Evolutionary conservation across 2,329 filamentous ascomycete genomes (phyloP).

Genomic region (Sclerotinia borealis): DNA sequence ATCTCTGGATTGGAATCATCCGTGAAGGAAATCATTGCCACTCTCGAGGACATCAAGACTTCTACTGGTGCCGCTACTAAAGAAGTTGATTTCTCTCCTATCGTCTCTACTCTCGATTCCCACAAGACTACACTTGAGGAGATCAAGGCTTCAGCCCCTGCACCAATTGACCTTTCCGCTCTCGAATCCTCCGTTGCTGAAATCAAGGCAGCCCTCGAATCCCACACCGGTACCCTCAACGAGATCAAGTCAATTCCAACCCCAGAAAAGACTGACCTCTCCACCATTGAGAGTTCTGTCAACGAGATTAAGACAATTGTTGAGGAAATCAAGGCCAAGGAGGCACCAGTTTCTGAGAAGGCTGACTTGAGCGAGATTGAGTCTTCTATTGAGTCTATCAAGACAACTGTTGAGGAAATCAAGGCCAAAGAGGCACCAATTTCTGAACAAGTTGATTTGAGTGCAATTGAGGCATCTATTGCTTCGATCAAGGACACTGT

Average conservation of each 20-base stretch:
- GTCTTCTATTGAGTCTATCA: constrained; percentile 5
- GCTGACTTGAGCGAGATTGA: constrained; percentile 18
- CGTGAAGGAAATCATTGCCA: constrained; percentile 17
- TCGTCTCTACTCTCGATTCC: constrained; percentile 16
- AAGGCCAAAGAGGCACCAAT: constrained; percentile 17
- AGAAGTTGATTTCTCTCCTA: constrained; percentile 18
- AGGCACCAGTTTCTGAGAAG: constrained; percentile 13
- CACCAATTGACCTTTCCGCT: constrained; percentile 16
- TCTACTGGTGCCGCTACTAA: background rate
- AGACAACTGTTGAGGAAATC: constrained; percentile 18
- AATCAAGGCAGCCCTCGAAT: constrained; percentile 10
- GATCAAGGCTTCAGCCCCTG: constrained; percentile 12
- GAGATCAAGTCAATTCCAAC: constrained; percentile 17
- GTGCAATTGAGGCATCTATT: constrained; percentile 15
- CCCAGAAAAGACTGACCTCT: constrained; percentile 17
- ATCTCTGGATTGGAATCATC: constrained; percentile 17
- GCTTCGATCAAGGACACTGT: constrained; percentile 14
- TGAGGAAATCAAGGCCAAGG: constrained; percentile 20
- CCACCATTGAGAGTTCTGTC: constrained; percentile 14
- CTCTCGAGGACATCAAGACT: constrained; percentile 17
- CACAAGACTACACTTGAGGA: constrained; percentile 16
- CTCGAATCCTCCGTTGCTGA: constrained; percentile 13
- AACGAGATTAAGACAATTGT: constrained; percentile 9
- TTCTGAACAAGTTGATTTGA: constrained; percentile 20
- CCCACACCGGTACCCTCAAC: constrained; percentile 13